Percentiles rank a stretch among this genome's conserved stretches.
These are phyloP conservation scores for Fusarium coicis DNA, from an alignment of 2,329 filamentous ascomycete genomes.

Conservation along the genomic window DNA sequence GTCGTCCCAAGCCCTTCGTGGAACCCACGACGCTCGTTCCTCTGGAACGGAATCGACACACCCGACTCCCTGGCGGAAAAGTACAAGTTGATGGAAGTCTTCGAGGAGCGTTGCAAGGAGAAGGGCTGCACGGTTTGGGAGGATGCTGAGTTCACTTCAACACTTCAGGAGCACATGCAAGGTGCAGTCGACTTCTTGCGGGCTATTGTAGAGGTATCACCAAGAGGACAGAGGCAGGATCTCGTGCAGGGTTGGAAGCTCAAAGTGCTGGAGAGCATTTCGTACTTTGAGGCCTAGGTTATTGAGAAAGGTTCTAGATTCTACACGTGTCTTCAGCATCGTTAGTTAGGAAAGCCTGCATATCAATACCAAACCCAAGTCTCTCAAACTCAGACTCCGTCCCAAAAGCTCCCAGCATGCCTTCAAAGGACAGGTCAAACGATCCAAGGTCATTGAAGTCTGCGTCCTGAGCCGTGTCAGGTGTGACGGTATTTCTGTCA, in stretches of 20 bases:
- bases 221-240: not conserved
- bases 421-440: fast-evolving
- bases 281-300: not conserved
- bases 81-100: not conserved
- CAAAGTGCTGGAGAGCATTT: not conserved
- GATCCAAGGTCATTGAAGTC: fast-evolving
- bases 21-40: not conserved
- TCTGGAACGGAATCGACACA: not conserved
- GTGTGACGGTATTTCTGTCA: fast-evolving
- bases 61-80: not conserved
- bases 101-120: not conserved
- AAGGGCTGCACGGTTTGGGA: fast-evolving
- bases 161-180: fast-evolving
- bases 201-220: not conserved
- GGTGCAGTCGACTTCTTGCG: not conserved
- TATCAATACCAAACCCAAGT: not conserved
- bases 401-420: not conserved
- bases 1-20: fast-evolving
- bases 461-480: fast-evolving
- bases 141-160: fast-evolving
- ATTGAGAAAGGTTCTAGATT: too few relatives aligned
- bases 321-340: too few relatives aligned
- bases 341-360: fast-evolving
- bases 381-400: not conserved
- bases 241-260: not conserved